Conservation (phyloP, 768 basidiomycete species). For the Trametopsis cervina region DNA sequence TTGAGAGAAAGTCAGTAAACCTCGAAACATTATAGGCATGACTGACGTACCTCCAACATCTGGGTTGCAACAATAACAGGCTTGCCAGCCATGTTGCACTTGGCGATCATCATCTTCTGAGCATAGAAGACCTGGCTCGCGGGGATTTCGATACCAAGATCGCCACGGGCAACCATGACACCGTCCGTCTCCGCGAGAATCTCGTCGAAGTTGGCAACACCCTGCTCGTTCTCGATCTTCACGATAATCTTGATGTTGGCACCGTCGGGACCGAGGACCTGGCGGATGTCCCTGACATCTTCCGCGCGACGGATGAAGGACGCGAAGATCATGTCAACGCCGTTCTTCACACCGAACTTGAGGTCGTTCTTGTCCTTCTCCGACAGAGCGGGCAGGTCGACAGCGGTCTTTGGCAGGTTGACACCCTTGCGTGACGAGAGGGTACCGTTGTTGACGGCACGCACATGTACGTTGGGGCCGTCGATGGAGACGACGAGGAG, state of each 20-base stretch:
- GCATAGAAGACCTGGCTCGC: constrained; percentile 98
- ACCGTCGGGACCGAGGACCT: constrained; percentile 90
- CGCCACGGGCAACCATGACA: constrained; percentile 99
- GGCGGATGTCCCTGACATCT: constrained; percentile 91
- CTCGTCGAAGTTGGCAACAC: constrained; percentile 98
- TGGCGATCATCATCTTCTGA: constrained; percentile 99
- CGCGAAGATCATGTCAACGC: constrained; percentile 98
- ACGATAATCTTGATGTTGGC: constrained; percentile 98
- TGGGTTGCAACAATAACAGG: constrained; percentile 98
- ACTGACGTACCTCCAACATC: constrained; percentile 81
- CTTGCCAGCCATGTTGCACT: constrained; percentile 97
- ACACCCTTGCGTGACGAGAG: constrained; percentile 98
- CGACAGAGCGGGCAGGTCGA: constrained; percentile 95
- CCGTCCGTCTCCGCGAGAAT: constrained; percentile 93
- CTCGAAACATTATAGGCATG: constrained; percentile 3
- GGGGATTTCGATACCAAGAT: constrained; percentile 99
- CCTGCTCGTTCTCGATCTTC: constrained; percentile 99
- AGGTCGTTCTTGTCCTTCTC: constrained; percentile 98
- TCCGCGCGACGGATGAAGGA: constrained; percentile 96
- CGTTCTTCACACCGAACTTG: constrained; percentile 91
- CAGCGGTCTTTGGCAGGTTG: constrained; percentile 96
- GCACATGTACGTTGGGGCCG: constrained; percentile 72
- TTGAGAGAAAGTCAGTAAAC: neutral
- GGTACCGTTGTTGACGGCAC: constrained; percentile 83
- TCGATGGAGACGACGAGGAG: constrained; percentile 90